A percentile compares a stretch with the other conserved stretches of the same genome.
Evolutionary conservation across 2,329 filamentous ascomycete species (phyloP).

Genomic region (Alternaria longipes): DNA sequence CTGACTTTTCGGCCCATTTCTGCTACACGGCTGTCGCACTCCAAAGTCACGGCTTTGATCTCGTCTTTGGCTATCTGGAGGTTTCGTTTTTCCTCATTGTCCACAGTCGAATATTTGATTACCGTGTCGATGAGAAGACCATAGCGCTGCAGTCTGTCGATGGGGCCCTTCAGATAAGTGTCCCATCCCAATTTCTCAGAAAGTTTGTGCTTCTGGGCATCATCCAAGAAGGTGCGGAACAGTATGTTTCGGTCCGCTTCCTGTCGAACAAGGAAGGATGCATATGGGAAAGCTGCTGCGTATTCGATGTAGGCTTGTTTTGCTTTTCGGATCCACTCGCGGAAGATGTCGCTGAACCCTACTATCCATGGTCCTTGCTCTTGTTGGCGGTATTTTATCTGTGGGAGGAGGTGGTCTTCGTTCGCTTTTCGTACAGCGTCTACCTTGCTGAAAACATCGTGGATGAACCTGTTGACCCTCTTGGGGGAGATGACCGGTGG

Average conservation of each 20-base stretch:
- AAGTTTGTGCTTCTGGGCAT: slow-evolving; percentile 78
- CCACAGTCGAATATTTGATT: slow-evolving; percentile 80
- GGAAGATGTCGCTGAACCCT: slow-evolving; percentile 95
- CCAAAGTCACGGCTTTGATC: slow-evolving; percentile 85
- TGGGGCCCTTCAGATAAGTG: slow-evolving; percentile 90
- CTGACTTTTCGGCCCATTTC: slow-evolving; percentile 92
- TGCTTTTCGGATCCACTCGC: slow-evolving; percentile 97
- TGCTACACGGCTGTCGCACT: slow-evolving; percentile 91
- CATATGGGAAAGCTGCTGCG: slow-evolving; percentile 84
- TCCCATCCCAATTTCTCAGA: slow-evolving; percentile 91
- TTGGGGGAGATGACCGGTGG: slow-evolving; percentile 84
- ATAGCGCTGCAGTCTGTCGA: slow-evolving; percentile 91
- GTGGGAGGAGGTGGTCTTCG: slow-evolving; percentile 88
- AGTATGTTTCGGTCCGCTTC: slow-evolving; percentile 85
- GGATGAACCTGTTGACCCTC: slow-evolving; percentile 80
- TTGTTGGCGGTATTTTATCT: slow-evolving; percentile 95
- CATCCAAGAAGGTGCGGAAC: slow-evolving; percentile 86
- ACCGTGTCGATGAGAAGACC: slow-evolving; percentile 83
- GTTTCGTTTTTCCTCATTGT: slow-evolving; percentile 90
- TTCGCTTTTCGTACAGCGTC: slow-evolving; percentile 90
- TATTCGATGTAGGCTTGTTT: slow-evolving; percentile 90
- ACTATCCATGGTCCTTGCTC: slow-evolving; percentile 95
- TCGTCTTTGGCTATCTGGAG: slow-evolving; percentile 86
- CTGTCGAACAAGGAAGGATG: slow-evolving; percentile 81
- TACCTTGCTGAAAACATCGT: slow-evolving; percentile 87